A percentile compares a stretch with the other conserved stretches of the same genome.
Evolutionary conservation across 768 basidiomycete species (phyloP).

Genomic region (Lactifluus volemus): DNA sequence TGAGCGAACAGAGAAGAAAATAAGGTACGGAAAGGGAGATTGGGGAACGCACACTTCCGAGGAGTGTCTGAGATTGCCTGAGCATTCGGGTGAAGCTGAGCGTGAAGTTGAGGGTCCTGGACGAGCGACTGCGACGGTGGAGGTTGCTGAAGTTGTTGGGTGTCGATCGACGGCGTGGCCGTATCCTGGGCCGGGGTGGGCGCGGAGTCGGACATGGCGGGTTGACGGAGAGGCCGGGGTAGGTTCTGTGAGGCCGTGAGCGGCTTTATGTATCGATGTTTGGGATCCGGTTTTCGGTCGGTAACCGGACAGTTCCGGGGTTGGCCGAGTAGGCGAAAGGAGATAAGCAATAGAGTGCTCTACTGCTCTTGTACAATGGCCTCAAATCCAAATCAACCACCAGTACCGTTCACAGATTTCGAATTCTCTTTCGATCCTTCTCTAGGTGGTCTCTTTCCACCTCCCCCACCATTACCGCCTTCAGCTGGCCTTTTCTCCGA

Average conservation of each 20-base stretch:
- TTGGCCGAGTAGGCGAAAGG: neutral
- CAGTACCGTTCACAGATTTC: slow-evolving; percentile 57
- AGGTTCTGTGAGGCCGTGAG: slow-evolving; percentile 11
- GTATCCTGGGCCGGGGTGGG: slow-evolving; percentile 59
- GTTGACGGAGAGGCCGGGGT: slow-evolving; percentile 42
- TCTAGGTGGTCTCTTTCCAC: slow-evolving; percentile 45
- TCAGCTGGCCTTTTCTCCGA: slow-evolving; percentile 74
- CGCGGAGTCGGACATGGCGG: slow-evolving; percentile 63
- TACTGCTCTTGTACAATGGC: neutral
- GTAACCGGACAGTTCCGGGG: slow-evolving; percentile 10
- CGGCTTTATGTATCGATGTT: slow-evolving; percentile 19
- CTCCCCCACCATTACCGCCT: slow-evolving; percentile 53
- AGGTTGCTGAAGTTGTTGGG: slow-evolving; percentile 37
- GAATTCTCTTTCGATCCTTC: slow-evolving; percentile 64
- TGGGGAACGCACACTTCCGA: slow-evolving; percentile 50
- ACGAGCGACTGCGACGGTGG: slow-evolving; percentile 12
- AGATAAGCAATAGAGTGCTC: too few species aligned
- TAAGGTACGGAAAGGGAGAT: neutral
- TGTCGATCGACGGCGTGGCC: slow-evolving; percentile 51
- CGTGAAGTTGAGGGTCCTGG: slow-evolving; percentile 28
- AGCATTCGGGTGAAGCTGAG: slow-evolving; percentile 22
- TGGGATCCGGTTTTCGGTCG: slow-evolving; percentile 16
- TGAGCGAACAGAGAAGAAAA: neutral
- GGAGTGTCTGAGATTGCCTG: slow-evolving; percentile 25
- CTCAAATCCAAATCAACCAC: slow-evolving; percentile 33